Conservation (phyloP, 2,329 filamentous ascomycete genomes). For the Diaporthe vaccinii region DNA sequence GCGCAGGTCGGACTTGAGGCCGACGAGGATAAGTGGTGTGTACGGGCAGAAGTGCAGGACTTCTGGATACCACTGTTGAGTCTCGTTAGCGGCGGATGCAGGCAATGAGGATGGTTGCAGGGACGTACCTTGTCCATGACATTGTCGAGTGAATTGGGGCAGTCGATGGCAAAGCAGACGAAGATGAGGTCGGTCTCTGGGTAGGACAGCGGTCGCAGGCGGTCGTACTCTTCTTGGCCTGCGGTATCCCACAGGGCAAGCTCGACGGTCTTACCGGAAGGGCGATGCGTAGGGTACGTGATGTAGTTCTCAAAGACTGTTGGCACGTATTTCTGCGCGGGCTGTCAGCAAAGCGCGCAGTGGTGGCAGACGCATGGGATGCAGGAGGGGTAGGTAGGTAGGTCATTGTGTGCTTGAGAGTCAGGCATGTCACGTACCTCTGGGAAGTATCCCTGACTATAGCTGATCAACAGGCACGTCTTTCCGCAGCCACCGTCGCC, state of each 20-base stretch:
- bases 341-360: constrained; percentile 7
- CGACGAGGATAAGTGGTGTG: constrained; percentile 94
- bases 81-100: constrained; percentile 3
- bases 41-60: constrained; percentile 99
- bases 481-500: constrained; percentile 98
- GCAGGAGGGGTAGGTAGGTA: not conserved
- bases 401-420: not conserved
- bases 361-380: not conserved
- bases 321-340: constrained; percentile 95
- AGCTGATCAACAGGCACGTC: constrained; percentile 98
- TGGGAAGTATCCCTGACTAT: constrained; percentile 98
- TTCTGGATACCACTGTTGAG: constrained; percentile 92
- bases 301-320: constrained; percentile 99
- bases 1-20: constrained; percentile 96
- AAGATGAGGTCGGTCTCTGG: constrained; percentile 98
- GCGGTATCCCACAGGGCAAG: constrained; percentile 98
- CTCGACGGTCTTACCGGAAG: constrained; percentile 93
- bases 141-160: constrained; percentile 97
- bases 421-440: constrained; percentile 74
- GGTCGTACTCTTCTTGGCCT: constrained; percentile 98
- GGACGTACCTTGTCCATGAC: constrained; percentile 94
- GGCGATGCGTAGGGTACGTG: constrained; percentile 90
- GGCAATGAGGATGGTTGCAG: constrained; percentile 44
- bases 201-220: constrained; percentile 94
- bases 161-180: constrained; percentile 99